Evolutionary conservation across 2,329 filamentous ascomycete genomes (phyloP), one percentile per base, ranked within the genome.

Genomic region (Venturia asperata): DNA sequence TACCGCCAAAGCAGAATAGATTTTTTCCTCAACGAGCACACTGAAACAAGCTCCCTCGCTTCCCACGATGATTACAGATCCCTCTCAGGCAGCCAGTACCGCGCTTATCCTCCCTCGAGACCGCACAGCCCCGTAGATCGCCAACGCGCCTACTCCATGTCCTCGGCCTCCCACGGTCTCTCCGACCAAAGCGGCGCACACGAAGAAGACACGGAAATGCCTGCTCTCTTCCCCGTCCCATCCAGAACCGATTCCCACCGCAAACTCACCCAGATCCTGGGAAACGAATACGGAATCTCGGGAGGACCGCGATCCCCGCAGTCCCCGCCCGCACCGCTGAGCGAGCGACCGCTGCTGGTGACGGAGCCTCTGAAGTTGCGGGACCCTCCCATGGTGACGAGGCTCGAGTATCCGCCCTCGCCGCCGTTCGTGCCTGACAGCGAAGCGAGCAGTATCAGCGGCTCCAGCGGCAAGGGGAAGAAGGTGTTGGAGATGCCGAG

Each of bases 361-460:
- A 27, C 21, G 11, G 47, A 52, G 10, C 15, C 15, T 17, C 2
- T 15, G 21, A 52, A 5, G 47, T 15, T 21, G 4, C 21, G 24
- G 11, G 21, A 13, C 2, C 30, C 52, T 3, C 45, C 45, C 21
- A 58, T 58, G 30, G 52, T 58, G 7, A 58, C 52, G 27, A 34
- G 52, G 10, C 37, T 58, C 30, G 52, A 58, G 52, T 58, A 58
- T 58, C 52, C 52, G 15, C 52, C 52, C 13, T 58, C 52, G 19
- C 52, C 52, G 4, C 21, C 47, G 10, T 13, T 1, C 13, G 47
- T 27, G 21, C 52, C 27, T 3, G 27, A 19, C 7, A 55, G 24
- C n/a, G 49, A 55, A 10, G 11, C 49, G 11, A 17, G 49, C 24
- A 34, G 24, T 13, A 1, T 34, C 13, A 34, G 49, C 34, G 27